Evolutionary conservation across 2,329 filamentous ascomycete species (phyloP).

Genomic region (Fusarium setosum): DNA sequence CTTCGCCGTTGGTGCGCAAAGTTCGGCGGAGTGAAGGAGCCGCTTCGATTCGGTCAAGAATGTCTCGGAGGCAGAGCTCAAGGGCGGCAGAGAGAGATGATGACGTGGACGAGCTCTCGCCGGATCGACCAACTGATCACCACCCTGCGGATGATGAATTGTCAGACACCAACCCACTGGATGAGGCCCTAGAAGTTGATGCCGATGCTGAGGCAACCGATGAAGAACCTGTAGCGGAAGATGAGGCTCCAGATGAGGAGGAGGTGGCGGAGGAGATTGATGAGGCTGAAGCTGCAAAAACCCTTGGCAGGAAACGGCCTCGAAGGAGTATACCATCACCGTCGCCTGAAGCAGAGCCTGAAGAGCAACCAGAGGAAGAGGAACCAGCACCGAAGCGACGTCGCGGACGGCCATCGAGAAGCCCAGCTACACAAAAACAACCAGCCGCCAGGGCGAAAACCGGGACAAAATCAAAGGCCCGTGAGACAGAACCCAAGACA

Average conservation of each 20-base stretch:
- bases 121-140: constrained; percentile 35
- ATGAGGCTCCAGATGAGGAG: constrained; percentile 37
- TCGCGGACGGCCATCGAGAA: constrained; percentile 50
- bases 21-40: constrained; percentile 49
- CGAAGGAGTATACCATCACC: constrained; percentile 50
- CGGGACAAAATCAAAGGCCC: constrained; percentile 24
- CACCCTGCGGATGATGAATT: constrained; percentile 19
- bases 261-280: constrained; percentile 56
- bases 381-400: constrained; percentile 52
- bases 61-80: constrained; percentile 37
- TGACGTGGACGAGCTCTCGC: constrained; percentile 49
- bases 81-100: constrained; percentile 34
- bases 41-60: constrained; percentile 46
- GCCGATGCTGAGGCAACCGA: constrained; percentile 7
- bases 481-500: constrained; percentile 33
- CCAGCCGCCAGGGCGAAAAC: constrained; percentile 41
- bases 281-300: constrained; percentile 55
- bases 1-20: constrained; percentile 59
- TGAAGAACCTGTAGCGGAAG: constrained; percentile 37
- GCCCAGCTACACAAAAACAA: constrained; percentile 57
- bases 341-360: constrained; percentile 56
- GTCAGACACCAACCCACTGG: constrained; percentile 13
- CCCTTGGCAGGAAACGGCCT: constrained; percentile 56
- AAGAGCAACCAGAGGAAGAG: constrained; percentile 39
- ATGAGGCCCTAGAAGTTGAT: constrained; percentile 8